phyloP scores from a whole-genome alignment of 2,329 filamentous ascomycete species.

The Cladosporium sp. region DNA sequence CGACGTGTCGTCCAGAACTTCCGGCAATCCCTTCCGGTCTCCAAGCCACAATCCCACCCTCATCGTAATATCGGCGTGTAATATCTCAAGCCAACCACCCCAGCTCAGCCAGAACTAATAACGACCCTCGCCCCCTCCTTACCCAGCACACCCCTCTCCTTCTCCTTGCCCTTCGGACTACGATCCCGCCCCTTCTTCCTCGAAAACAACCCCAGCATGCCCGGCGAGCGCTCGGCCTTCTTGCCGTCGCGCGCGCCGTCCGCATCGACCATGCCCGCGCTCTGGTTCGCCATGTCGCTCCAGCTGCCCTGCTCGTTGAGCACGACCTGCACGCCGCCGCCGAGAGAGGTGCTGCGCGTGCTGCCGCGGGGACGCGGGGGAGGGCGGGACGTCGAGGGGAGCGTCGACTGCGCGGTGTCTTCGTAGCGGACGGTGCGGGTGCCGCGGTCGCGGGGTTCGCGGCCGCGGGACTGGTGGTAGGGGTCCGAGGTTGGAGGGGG shows the following conservation, averaged over 20 bases:
- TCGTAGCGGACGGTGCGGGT: conserved; percentile 26
- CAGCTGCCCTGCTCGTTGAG: conserved; percentile 84
- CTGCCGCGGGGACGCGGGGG: conserved; percentile 48
- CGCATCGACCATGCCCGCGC: conserved; percentile 58
- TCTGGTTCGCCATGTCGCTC: conserved; percentile 83
- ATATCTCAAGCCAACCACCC: background rate
- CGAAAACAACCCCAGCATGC: conserved; percentile 84
- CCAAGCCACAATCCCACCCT: background rate
- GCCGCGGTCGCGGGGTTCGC: conserved; percentile 9
- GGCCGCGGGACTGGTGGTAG: conserved; percentile 11
- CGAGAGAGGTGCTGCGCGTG: conserved; percentile 66
- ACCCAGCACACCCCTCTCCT: conserved; percentile 76
- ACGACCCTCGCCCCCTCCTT: conserved; percentile 79
- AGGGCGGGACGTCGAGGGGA: conserved; percentile 16
- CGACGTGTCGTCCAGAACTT: background rate
- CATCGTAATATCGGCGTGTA: background rate
- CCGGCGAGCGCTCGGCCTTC: conserved; percentile 49
- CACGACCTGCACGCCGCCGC: conserved; percentile 84
- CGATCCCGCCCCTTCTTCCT: conserved; percentile 84
- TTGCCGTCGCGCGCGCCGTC: conserved; percentile 22
- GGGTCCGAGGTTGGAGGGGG: conserved; percentile 15
- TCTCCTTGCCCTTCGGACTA: conserved; percentile 73
- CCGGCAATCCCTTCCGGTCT: background rate
- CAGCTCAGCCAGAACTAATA: conserved; percentile 5
- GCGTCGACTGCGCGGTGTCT: conserved; percentile 16